Percentiles rank a stretch among this genome's conserved stretches.
Evolutionary conservation across 345 rosid species (phyloP).

Genomic region (Hypericum perforatum): DNA sequence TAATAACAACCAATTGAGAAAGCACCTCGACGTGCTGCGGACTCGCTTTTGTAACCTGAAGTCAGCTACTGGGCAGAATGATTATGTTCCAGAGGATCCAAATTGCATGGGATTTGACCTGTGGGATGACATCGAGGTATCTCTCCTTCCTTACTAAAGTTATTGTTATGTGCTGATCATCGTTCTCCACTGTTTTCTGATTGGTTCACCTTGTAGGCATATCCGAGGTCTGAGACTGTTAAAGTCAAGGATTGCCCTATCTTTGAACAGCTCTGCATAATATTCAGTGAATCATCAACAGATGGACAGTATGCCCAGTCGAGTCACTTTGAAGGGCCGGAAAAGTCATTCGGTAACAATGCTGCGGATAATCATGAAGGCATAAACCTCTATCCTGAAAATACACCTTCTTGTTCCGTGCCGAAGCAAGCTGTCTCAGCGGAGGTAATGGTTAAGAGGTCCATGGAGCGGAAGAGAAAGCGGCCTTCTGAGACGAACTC

Average conservation of each 20-base stretch:
- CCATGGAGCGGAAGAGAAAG: constrained; percentile 39
- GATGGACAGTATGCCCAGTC: constrained; percentile 86
- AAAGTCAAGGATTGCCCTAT: constrained; percentile 66
- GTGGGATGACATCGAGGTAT: constrained; percentile 73
- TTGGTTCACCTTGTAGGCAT: constrained; percentile 33
- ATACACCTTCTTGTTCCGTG: constrained; percentile 21
- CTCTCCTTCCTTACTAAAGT: constrained; percentile 8
- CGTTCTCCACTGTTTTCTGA: constrained; percentile 10
- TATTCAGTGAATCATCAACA: constrained; percentile 50
- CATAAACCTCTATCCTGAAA: constrained; percentile 18
- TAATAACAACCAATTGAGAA: constrained; percentile 70
- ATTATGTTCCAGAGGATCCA: constrained; percentile 44
- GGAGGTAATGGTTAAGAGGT: constrained; percentile 23
- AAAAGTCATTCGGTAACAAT: constrained; percentile 33
- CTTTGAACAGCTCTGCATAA: constrained; percentile 59
- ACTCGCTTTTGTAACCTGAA: constrained; percentile 51
- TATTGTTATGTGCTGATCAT: not conserved
- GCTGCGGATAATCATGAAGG: constrained; percentile 17
- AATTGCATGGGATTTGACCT: constrained; percentile 57
- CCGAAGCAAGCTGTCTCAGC: constrained; percentile 9
- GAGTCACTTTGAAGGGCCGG: constrained; percentile 69
- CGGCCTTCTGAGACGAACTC: constrained; percentile 25
- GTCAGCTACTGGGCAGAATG: constrained; percentile 44
- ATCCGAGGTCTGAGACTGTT: constrained; percentile 37
- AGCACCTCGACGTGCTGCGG: constrained; percentile 69